Conservation (phyloP, 768 basidiomycete species). For the Hygrocybe punicea region DNA sequence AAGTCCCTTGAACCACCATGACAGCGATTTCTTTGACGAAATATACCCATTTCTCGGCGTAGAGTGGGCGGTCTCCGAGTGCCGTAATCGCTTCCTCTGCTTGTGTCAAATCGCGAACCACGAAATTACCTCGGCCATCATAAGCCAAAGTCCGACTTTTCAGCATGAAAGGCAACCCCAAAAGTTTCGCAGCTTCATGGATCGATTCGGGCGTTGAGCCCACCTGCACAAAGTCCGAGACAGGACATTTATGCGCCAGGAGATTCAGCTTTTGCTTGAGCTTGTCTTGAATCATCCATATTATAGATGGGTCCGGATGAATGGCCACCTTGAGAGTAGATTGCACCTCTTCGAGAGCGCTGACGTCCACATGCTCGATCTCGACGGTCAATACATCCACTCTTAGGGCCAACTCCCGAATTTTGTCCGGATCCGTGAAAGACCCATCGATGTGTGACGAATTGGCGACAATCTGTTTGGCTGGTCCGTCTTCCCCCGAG, state of each 20-base stretch:
- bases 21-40: conserved; percentile 91
- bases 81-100: conserved; percentile 48
- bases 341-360: conserved; percentile 63
- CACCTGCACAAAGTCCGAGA: conserved; percentile 59
- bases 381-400: conserved; percentile 92
- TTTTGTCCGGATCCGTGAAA: conserved; percentile 76
- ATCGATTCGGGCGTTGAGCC: conserved; percentile 53
- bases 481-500: conserved; percentile 72
- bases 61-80: conserved; percentile 69
- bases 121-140: conserved; percentile 92
- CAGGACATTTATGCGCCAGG: conserved; percentile 55
- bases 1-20: conserved; percentile 84
- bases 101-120: conserved; percentile 54
- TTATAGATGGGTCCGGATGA: conserved; percentile 79
- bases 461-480: conserved; percentile 75
- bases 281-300: conserved; percentile 86
- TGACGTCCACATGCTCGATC: conserved; percentile 92
- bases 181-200: conserved; percentile 45
- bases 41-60: conserved; percentile 91
- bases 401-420: conserved; percentile 70
- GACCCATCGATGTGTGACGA: conserved; percentile 80
- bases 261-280: conserved; percentile 75
- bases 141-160: conserved; percentile 95
- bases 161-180: conserved; percentile 91
- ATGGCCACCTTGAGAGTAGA: conserved; percentile 41